Conservation (phyloP, 306 rosid species). For the barrel medic (Medicago truncatula) region MtrunA17r5.0-ANR NC_053042.1:51757001-51757500, state of each 20-base stretch:
- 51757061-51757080: conserved; percentile 62
- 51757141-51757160: conserved; percentile 69
- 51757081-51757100: conserved; percentile 39
- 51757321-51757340: conserved; percentile 35
- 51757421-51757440: conserved; percentile 33
- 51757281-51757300: conserved; percentile 41
- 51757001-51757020: background rate
- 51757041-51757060: background rate
- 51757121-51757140: conserved; percentile 43
- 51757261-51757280: conserved; percentile 49
- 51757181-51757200: conserved; percentile 49
- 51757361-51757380: conserved; percentile 27
- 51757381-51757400: conserved; percentile 30
- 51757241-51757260: conserved; percentile 65
- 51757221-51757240: conserved; percentile 68
- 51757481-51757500: conserved; percentile 32
- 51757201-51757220: conserved; percentile 54
- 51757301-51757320: conserved; percentile 35
- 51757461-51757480: conserved; percentile 3
- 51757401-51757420: conserved; percentile 1
- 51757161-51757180: conserved; percentile 55
- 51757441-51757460: background rate
- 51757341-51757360: conserved; percentile 47
- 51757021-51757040: background rate
- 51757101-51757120: conserved; percentile 39